Percentiles rank a stretch among this genome's conserved stretches.
phyloP scores from a whole-genome alignment of 805 yeast species.

The Komagataella mondaviorum region DNA sequence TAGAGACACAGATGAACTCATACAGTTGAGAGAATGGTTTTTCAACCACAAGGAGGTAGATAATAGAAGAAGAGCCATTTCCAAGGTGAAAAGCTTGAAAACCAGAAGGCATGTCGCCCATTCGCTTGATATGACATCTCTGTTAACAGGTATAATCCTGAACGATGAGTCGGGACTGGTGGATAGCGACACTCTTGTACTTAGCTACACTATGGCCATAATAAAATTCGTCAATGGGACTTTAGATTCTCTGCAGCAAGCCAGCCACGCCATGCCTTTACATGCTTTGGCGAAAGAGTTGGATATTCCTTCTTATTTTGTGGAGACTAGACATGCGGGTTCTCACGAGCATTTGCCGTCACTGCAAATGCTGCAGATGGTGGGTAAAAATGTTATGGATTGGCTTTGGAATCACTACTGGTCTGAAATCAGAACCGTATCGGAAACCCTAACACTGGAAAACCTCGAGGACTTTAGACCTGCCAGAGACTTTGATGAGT shows the following conservation, averaged over 20 bases:
- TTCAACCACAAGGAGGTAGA: constrained; percentile 20
- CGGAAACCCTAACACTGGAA: constrained; percentile 4
- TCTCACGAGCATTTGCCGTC: constrained; percentile 83
- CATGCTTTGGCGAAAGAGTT: constrained; percentile 57
- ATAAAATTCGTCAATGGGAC: constrained; percentile 86
- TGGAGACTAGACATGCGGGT: constrained; percentile 79
- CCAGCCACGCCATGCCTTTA: constrained; percentile 66
- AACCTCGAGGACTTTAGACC: constrained; percentile 2
- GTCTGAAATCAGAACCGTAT: constrained; percentile 23
- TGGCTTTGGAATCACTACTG: constrained; percentile 77
- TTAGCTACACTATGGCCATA: constrained; percentile 59
- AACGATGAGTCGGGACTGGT: background rate
- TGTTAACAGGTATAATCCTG: constrained; percentile 25
- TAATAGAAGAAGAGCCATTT: constrained; percentile 30
- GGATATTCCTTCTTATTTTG: constrained; percentile 68
- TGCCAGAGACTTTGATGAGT: constrained; percentile 1
- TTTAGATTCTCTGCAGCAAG: constrained; percentile 75
- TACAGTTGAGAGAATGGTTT: constrained; percentile 35
- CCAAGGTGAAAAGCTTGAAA: constrained; percentile 35
- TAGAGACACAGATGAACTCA: constrained; percentile 27
- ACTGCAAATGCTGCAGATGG: constrained; percentile 49
- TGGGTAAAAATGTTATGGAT: constrained; percentile 43
- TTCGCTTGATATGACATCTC: constrained; percentile 53
- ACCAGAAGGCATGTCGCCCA: constrained; percentile 61
- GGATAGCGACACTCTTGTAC: constrained; percentile 25